Evolutionary conservation across 1,139 yeast genomes (phyloP), one percentile per base, ranked within the genome.

Genomic region (Lodderomyces parapsilosis): DNA sequence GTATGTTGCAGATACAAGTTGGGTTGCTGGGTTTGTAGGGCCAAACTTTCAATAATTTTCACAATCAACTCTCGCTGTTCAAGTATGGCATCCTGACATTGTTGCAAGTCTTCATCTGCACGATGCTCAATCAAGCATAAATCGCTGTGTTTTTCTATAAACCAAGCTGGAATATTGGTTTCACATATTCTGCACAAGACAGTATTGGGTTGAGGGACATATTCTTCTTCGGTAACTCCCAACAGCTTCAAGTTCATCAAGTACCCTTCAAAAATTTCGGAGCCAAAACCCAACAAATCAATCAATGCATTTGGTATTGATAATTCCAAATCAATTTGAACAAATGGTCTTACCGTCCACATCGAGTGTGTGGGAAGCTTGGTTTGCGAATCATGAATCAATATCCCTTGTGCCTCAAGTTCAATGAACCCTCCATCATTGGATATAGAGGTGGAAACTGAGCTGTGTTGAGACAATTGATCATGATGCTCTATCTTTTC

Each of bases 171-270:
- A n/a, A 91, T 81, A 41, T 79, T 78, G 23, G 83, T 81, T 57
- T 94, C 99, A 63, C 99, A 94, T 17, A 94, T 90, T 41, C 96
- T 75, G 61, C 99, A 94, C 34, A 91, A 68, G 36, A 89, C 87
- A 38, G 82, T 73, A 31, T 83, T 83, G 0, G 96, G 96, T 24
- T 81, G 77, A 0, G 96, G 96, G 0, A 86, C 79, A 20, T 76
- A 72, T 14, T 68, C 74, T 51, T 83, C 86, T 49, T 83, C 84
- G 6, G 81, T 73, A 5, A 83, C 72, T 18, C 80, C 85, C 40
- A 76, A 60, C 35, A 81, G 83, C 30, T 83, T 78, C 6, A 93
- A 67, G 46, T 75, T 74, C 40, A 80, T 66, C 43, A 94, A 68
- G 58, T 86, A 93, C 1, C 86, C 78, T 39, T 85, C 90, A 53